Percentiles rank a stretch among this genome's conserved stretches.
phyloP scores from a whole-genome alignment of 495 filamentous ascomycete species.

The Aspergillus incahuasiensis region DNA sequence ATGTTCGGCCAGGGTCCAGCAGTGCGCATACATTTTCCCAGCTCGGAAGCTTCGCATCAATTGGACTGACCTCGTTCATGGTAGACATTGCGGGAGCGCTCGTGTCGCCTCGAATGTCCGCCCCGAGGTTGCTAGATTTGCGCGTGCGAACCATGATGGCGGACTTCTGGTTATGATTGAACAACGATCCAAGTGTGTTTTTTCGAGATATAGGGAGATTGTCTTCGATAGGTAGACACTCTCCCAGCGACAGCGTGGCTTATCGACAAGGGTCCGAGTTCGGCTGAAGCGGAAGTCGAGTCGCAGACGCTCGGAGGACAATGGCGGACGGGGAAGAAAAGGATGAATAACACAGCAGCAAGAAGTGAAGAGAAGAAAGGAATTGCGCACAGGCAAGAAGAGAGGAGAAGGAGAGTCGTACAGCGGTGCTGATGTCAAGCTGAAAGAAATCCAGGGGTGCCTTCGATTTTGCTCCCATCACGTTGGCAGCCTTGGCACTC shows the following conservation, averaged over 20 bases:
- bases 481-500: not conserved
- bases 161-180: not conserved
- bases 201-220: not conserved
- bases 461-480: not conserved
- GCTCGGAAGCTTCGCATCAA: constrained; percentile 36
- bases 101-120: constrained; percentile 50
- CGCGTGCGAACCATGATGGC: constrained; percentile 41
- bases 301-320: not conserved
- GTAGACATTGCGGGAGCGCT: constrained; percentile 50
- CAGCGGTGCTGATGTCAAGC: not conserved
- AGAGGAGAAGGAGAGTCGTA: not conserved
- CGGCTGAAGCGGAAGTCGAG: not conserved
- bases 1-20: not conserved
- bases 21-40: constrained; percentile 34
- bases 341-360: constrained; percentile 1
- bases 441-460: constrained; percentile 6
- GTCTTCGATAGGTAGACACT: not conserved
- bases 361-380: constrained; percentile 1
- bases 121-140: constrained; percentile 46
- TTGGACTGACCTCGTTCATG: constrained; percentile 44
- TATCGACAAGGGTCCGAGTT: not conserved
- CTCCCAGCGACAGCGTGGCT: not conserved
- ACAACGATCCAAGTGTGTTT: not conserved
- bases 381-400: constrained; percentile 2
- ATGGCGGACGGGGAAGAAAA: not conserved